Conservation (phyloP, 306 rosid species). For the Gleditsia sinensis region DNA sequence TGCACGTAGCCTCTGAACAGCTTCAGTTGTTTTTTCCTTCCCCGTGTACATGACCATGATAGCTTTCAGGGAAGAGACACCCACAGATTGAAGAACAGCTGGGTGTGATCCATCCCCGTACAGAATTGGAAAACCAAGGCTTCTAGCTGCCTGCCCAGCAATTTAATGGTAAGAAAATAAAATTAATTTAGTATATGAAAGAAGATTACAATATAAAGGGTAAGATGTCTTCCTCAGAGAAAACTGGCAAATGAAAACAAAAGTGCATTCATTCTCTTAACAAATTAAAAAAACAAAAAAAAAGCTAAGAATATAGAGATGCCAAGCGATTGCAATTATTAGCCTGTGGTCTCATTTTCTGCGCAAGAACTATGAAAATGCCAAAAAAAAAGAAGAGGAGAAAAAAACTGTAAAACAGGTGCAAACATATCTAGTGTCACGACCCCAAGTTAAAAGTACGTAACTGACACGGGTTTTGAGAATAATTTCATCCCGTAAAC, state of each 20-base stretch:
- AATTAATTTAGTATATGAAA: slow-evolving; percentile 20
- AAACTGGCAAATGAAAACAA: neutral
- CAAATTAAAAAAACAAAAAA: neutral
- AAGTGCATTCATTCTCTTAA: neutral
- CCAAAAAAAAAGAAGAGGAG: too few species aligned
- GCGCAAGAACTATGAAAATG: too few species aligned
- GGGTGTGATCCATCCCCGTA: slow-evolving; percentile 95
- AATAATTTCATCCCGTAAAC: too few species aligned
- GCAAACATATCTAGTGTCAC: too few species aligned
- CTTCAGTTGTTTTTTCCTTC: slow-evolving; percentile 59
- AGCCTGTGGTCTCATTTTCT: too few species aligned
- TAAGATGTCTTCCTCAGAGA: neutral
- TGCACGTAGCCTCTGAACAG: slow-evolving; percentile 78
- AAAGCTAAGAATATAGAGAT: slow-evolving; percentile 6
- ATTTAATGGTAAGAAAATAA: slow-evolving; percentile 29
- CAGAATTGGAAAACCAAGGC: slow-evolving; percentile 81
- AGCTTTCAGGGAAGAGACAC: slow-evolving; percentile 90
- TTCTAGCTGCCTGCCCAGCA: slow-evolving; percentile 65
- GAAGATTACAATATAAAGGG: too few species aligned
- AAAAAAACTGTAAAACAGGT: too few species aligned
- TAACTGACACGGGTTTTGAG: too few species aligned
- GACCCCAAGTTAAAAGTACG: too few species aligned
- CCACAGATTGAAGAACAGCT: slow-evolving; percentile 87
- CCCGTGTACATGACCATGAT: slow-evolving; percentile 86
- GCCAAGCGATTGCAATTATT: too few species aligned